A percentile compares a stretch with the other conserved stretches of the same genome.
Conservation (phyloP, 2,329 filamentous ascomycete species). For the Chrysoporthe puriensis region DNA sequence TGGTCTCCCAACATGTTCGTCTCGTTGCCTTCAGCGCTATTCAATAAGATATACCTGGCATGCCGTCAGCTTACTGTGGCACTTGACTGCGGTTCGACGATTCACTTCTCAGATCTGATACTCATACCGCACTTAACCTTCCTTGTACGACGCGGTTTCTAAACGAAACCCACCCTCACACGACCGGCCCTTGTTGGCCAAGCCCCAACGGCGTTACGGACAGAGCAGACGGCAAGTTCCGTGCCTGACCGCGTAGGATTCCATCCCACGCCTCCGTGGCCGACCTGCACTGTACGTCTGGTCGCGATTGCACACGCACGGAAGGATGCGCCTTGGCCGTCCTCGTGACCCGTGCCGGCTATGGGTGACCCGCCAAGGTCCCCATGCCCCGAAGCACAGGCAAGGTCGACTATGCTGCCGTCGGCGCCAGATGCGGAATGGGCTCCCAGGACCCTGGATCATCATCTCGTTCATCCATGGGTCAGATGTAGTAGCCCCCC, state of each 20-base stretch:
- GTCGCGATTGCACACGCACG: neutral
- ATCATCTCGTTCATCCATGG: constrained; percentile 3
- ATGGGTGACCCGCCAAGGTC: no score
- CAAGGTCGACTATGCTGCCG: constrained; percentile 9
- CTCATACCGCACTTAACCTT: constrained; percentile 6
- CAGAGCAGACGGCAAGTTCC: neutral
- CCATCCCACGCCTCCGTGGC: neutral
- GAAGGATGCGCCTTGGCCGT: constrained; percentile 1
- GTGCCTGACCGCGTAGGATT: neutral
- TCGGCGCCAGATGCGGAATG: constrained; percentile 17
- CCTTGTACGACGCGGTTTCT: neutral
- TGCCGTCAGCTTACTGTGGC: constrained; percentile 11
- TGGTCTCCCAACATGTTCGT: neutral
- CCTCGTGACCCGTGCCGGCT: neutral
- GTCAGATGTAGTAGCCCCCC: neutral
- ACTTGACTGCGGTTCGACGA: neutral
- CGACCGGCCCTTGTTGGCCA: neutral
- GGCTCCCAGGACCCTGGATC: neutral
- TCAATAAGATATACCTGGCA: neutral
- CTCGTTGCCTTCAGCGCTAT: neutral
- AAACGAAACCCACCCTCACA: neutral
- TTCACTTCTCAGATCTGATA: constrained; percentile 16
- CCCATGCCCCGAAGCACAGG: neutral
- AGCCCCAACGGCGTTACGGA: neutral
- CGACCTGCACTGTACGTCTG: neutral